Evolutionary conservation across 768 basidiomycete genomes (phyloP), one percentile per base, ranked within the genome.

Genomic region (Strobilomyces echinocephalus): DNA sequence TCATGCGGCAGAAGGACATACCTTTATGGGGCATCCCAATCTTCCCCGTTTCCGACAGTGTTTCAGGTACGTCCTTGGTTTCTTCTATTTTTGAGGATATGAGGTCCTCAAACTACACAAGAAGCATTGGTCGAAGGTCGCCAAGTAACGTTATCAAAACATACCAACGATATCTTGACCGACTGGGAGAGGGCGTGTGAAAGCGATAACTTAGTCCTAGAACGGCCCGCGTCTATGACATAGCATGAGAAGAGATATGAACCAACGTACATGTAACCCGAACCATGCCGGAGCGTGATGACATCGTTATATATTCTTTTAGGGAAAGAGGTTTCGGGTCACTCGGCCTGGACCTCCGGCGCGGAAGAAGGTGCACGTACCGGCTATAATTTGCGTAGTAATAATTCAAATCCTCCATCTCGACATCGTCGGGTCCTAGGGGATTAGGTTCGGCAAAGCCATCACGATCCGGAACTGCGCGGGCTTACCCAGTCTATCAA

Each of bases 381-480:
- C 95, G 84, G 67, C 92, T 95, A 67, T 97, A 97, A 63, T 94
- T 93, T 8, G 95, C 95, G 66, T 95, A 95, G 64, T 97, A 97
- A 69, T 86, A 97, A 72, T 95, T 95, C 33, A 97, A 74, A 65
- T 97, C 95, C 75, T 97, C 95, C 89, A 91, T 94, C 71, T 97
- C 94, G 26, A 94, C 76, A 57, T 88, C 87, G 31, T 95, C 88
- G n/a, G 87, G 76, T 34, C 85, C 91, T 92, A 57, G n/a, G 50
- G 47, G 50, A 48, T 24, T 20, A 45, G 18, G 38, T 28, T 53
- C 40, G 20, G 42, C n/a, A 39, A 58, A 50, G 30, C 39, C 45
- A 34, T 46, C 34, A 30, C 26, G 43, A 43, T n/a, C 41, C 54
- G 15, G 41, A 21, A 14, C 57, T 39, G n/a, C 38, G 14, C 30